Evolutionary conservation across 83 land plant genomes (phyloP).

Genomic region (Isoetes engelmannii): DNA sequence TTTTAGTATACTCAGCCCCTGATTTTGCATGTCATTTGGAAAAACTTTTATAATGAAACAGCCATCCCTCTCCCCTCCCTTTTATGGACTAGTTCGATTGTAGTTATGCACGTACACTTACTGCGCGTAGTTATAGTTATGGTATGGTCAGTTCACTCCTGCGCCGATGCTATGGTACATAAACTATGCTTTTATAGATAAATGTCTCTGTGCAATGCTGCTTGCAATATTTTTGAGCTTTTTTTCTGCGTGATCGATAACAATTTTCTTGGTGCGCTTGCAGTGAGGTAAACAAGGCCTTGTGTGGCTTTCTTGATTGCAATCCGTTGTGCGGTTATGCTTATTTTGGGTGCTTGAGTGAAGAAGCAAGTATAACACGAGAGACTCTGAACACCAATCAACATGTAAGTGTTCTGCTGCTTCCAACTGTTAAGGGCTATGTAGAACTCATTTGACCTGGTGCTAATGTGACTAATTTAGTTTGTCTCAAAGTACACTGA

Average conservation of each 20-base stretch:
- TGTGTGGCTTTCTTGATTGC: neutral
- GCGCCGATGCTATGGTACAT: slow-evolving; percentile 42
- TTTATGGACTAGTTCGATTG: too few species aligned
- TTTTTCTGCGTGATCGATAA: neutral
- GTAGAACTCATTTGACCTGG: neutral
- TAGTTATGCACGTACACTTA: too few species aligned
- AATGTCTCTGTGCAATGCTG: neutral
- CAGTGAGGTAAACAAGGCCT: neutral
- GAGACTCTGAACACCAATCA: too few species aligned
- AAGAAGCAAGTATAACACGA: too few species aligned
- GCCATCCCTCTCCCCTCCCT: too few species aligned
- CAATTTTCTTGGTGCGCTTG: neutral
- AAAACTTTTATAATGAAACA: too few species aligned
- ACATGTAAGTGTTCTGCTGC: slow-evolving; percentile 6
- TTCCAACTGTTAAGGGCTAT: neutral
- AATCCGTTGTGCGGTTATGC: neutral
- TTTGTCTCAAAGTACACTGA: too few species aligned
- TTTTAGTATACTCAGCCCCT: too few species aligned
- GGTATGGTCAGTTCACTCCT: slow-evolving; percentile 45
- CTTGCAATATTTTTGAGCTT: neutral
- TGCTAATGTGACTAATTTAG: neutral
- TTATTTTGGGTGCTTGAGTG: neutral
- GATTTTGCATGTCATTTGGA: too few species aligned
- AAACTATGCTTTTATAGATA: too few species aligned
- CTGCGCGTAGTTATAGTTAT: too few species aligned